phyloP scores from a whole-genome alignment of 192 early-diverging fungal species.

The Irineochytrium annulatum region DNA sequence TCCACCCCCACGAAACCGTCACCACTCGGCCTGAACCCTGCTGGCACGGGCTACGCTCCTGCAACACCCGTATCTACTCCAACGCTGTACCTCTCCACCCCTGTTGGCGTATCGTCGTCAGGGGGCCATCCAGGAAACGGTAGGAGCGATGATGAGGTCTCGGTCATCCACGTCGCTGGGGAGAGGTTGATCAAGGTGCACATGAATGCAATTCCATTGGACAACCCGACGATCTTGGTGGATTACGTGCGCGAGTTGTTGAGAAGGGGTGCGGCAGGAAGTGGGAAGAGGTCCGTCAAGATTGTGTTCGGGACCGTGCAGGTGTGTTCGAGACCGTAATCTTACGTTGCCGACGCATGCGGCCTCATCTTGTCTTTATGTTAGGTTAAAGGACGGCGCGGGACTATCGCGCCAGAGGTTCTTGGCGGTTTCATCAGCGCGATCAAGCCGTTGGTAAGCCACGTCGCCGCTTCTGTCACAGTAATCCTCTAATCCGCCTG shows the following conservation, averaged over 20 bases:
- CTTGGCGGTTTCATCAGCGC: constrained; percentile 14
- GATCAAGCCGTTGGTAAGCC: constrained; percentile 3
- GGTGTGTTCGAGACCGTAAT: background rate
- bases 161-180: constrained; percentile 14
- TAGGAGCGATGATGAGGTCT: background rate
- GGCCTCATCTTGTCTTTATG: background rate
- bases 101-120: no score
- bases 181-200: constrained; percentile 19
- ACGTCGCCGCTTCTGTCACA: background rate
- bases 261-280: constrained; percentile 3
- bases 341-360: background rate
- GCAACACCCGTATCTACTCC: background rate
- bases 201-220: constrained; percentile 14
- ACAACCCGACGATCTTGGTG: constrained; percentile 17
- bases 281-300: background rate
- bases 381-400: constrained; percentile 16
- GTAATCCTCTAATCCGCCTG: background rate
- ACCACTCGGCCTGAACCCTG: no score
- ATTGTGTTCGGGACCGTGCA: constrained; percentile 31
- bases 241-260: constrained; percentile 27
- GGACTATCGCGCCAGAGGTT: constrained; percentile 8
- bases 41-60: background rate
- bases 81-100: no score
- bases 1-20: no score
- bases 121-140: no score